These are phyloP conservation scores for Chalara sp. DNA, from an alignment of 2,329 filamentous ascomycete species.

Conservation along the genomic window DNA sequence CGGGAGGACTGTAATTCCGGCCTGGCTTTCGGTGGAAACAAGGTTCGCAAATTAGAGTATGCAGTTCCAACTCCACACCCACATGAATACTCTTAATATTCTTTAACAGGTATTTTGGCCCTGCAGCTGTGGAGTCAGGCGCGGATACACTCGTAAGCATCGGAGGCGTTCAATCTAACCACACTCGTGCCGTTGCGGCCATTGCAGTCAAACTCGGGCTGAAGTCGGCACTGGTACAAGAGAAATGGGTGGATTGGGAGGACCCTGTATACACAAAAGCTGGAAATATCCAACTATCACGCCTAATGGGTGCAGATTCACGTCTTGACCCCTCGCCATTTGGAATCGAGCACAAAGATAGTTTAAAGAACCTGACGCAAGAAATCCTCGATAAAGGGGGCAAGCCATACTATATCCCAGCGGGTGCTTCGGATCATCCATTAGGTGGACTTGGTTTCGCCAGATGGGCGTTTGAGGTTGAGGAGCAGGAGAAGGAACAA, in stretches of 20 bases:
- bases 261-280: constrained; percentile 48
- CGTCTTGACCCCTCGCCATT: constrained; percentile 20
- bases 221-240: constrained; percentile 51
- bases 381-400: constrained; percentile 34
- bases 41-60: constrained; percentile 61
- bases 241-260: constrained; percentile 54
- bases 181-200: constrained; percentile 61
- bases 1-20: constrained; percentile 66
- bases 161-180: constrained; percentile 64
- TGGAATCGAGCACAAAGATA: neutral
- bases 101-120: too few relatives aligned
- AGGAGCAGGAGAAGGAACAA: constrained; percentile 51
- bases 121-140: too few relatives aligned
- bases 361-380: neutral
- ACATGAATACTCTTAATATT: neutral
- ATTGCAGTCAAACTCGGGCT: constrained; percentile 52
- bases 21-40: constrained; percentile 63
- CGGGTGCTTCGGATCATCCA: constrained; percentile 63
- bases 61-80: constrained; percentile 6
- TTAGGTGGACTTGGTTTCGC: constrained; percentile 65
- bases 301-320: constrained; percentile 55
- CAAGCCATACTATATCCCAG: constrained; percentile 66
- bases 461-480: constrained; percentile 64
- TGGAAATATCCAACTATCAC: constrained; percentile 65
- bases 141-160: constrained; percentile 57